Evolutionary conservation across 306 rosid genomes (phyloP).

Genomic region (Casuarina equisetifolia): DNA sequence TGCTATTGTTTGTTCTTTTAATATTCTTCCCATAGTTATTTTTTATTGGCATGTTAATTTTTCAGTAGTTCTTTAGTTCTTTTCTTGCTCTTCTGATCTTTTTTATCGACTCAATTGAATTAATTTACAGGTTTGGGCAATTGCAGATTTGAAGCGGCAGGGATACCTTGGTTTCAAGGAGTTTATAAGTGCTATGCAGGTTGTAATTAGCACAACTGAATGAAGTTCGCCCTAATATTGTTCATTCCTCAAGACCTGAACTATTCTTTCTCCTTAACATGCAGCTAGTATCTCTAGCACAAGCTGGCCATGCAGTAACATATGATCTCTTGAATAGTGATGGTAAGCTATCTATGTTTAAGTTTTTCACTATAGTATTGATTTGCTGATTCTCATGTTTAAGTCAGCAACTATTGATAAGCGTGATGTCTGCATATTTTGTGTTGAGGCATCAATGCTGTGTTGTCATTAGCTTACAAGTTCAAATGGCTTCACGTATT

Average conservation of each 20-base stretch:
- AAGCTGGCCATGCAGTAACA: slow-evolving; percentile 49
- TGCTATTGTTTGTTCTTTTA: background rate
- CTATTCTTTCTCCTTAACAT: background rate
- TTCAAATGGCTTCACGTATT: slow-evolving; percentile 29
- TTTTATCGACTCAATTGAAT: slow-evolving; percentile 17
- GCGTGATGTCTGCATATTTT: slow-evolving; percentile 4
- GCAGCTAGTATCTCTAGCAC: slow-evolving; percentile 58
- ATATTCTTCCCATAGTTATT: background rate
- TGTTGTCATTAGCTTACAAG: slow-evolving; percentile 3
- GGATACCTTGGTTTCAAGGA: slow-evolving; percentile 89
- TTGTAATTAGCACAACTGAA: slow-evolving; percentile 12
- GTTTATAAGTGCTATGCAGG: slow-evolving; percentile 82
- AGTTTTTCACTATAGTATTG: background rate
- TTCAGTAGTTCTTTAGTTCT: slow-evolving; percentile 3
- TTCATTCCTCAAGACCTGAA: background rate
- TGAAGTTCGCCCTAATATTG: background rate
- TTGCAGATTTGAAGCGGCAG: slow-evolving; percentile 84
- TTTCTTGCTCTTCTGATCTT: background rate
- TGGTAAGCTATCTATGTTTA: slow-evolving; percentile 32
- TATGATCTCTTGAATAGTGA: slow-evolving; percentile 43
- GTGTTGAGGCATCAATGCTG: background rate
- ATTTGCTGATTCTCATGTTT: background rate
- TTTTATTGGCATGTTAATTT: background rate
- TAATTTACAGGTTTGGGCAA: slow-evolving; percentile 78
- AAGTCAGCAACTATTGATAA: background rate